A percentile compares a stretch with the other conserved stretches of the same genome.
phyloP scores from a whole-genome alignment of 345 rosid species.

The Brassica cretica region DNA sequence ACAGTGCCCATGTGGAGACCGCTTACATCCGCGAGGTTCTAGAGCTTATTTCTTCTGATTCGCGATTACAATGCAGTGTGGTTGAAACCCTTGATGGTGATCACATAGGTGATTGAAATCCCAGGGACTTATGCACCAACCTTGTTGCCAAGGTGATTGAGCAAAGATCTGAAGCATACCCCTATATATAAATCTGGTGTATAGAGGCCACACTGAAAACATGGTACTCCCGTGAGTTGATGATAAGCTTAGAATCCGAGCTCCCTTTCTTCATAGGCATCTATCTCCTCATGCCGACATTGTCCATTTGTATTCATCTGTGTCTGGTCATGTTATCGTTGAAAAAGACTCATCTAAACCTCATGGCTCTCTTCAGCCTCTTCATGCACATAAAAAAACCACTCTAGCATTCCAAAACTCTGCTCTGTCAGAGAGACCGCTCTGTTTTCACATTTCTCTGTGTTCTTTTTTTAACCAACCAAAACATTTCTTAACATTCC shows the following conservation, averaged over 20 bases:
- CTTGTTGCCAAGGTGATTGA: background rate
- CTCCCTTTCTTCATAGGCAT: background rate
- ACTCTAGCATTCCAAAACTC: background rate
- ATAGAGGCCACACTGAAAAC: background rate
- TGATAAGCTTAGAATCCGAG: background rate
- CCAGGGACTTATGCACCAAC: background rate
- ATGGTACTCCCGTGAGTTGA: background rate
- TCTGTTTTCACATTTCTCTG: conserved; percentile 14
- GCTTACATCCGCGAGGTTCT: conserved; percentile 48
- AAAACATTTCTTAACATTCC: too few species aligned
- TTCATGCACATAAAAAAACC: background rate
- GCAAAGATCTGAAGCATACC: background rate
- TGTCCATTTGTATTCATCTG: background rate
- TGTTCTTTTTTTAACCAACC: background rate
- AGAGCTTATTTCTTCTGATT: conserved; percentile 50
- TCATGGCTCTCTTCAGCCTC: background rate
- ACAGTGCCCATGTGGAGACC: conserved; percentile 53
- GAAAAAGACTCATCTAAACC: conserved; percentile 17
- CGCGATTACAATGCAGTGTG: conserved; percentile 40
- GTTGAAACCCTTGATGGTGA: conserved; percentile 27
- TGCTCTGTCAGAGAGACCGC: conserved; percentile 3
- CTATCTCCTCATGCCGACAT: background rate
- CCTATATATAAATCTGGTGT: background rate
- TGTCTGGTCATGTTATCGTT: conserved; percentile 8
- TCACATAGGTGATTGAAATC: background rate